These are phyloP conservation scores for Candida maltosa DNA, from an alignment of 805 yeast genomes.

Conservation along the genomic window DNA sequence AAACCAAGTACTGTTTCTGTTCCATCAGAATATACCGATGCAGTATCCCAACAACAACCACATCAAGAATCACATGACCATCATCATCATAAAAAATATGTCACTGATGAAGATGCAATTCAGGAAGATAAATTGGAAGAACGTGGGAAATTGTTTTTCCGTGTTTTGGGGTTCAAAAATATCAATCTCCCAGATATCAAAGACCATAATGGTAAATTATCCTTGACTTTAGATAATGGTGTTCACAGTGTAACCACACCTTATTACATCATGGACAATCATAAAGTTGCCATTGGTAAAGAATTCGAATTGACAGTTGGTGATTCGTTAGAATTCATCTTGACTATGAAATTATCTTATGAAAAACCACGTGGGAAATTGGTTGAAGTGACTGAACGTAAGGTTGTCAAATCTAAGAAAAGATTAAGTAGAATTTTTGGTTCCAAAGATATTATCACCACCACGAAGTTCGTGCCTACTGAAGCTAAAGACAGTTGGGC, in stretches of 20 bases:
- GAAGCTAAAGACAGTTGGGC: slow-evolving; percentile 60
- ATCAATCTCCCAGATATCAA: slow-evolving; percentile 46
- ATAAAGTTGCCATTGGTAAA: slow-evolving; percentile 47
- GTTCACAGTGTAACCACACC: slow-evolving; percentile 73
- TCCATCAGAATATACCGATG: slow-evolving; percentile 19
- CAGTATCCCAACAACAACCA: too few relatives aligned
- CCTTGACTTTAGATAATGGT: slow-evolving; percentile 72
- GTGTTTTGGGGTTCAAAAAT: slow-evolving; percentile 44
- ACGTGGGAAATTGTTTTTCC: slow-evolving; percentile 54
- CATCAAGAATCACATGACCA: not conserved
- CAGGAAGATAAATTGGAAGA: slow-evolving; percentile 18
- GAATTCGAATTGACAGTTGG: slow-evolving; percentile 78
- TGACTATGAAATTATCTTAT: slow-evolving; percentile 71
- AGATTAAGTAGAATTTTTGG: slow-evolving; percentile 48
- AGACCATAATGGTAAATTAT: slow-evolving; percentile 43
- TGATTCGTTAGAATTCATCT: slow-evolving; percentile 56
- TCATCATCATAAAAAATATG: not conserved
- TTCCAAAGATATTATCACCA: slow-evolving; percentile 43
- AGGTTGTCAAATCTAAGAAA: slow-evolving; percentile 42
- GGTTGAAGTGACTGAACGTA: slow-evolving; percentile 59
- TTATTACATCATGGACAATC: slow-evolving; percentile 35
- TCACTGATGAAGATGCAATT: slow-evolving; percentile 1
- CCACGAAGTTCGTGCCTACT: slow-evolving; percentile 51
- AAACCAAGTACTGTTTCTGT: slow-evolving; percentile 31
- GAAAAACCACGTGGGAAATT: slow-evolving; percentile 47